phyloP scores from a whole-genome alignment of 208 protist species.

The Leishmania amazonensis region DNA sequence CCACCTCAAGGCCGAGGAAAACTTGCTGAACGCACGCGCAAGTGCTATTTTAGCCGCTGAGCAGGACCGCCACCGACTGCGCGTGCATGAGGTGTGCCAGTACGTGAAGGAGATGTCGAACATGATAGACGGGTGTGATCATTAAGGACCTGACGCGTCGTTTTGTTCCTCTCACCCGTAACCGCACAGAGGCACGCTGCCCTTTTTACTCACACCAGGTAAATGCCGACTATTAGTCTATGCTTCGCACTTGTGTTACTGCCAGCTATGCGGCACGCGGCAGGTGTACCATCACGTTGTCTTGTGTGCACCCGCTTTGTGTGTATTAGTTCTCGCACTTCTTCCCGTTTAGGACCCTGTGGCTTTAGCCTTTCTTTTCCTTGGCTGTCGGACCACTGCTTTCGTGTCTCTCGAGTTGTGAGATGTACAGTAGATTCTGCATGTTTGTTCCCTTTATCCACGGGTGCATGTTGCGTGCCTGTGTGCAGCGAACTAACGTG shows the following conservation, averaged over 20 bases:
- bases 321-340: background rate
- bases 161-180: background rate
- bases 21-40: conserved; percentile 50
- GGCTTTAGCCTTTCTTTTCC: background rate
- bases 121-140: conserved; percentile 16
- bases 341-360: background rate
- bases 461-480: background rate
- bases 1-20: conserved; percentile 73
- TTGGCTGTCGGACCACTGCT: background rate
- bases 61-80: conserved; percentile 63
- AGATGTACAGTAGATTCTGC: conserved; percentile 5
- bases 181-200: background rate
- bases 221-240: background rate
- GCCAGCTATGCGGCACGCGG: background rate
- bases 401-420: background rate
- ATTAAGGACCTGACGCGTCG: background rate
- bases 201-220: background rate
- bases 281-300: background rate
- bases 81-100: conserved; percentile 70
- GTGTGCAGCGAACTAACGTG: background rate
- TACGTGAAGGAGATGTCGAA: conserved; percentile 56
- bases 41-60: conserved; percentile 53
- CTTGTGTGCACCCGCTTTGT: background rate
- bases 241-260: background rate
- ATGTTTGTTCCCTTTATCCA: background rate